Base-by-base conservation (phyloP, 306 rosid genomes). In the Sicyos baderoa region DNA sequence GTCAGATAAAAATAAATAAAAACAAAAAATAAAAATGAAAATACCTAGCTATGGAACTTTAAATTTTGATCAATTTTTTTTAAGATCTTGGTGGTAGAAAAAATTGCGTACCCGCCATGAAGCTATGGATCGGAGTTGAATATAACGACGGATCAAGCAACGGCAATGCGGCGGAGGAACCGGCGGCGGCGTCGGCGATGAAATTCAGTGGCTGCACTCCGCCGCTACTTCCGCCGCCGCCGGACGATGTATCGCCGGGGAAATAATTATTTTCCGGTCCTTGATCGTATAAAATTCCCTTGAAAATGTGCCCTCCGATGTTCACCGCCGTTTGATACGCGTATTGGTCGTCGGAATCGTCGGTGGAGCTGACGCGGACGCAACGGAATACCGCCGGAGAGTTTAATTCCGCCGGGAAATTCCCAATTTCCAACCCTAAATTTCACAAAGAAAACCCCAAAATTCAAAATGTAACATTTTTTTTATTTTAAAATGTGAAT, bases 101-200 rank as follows among this genome's bases (percentile, higher is more conserved):
- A 95, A 90, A 94, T 82, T 94, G 99, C 96, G 99, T 94, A 86
- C 96, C 87, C 73, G 91, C 83, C 84, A 94, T 86, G 90, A 72
- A 94, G 29, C 95, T 61, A 82, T 79, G 88, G n/a, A 84, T 76
- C 6, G 91, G 87, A 74, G 91, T 78, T 15, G 86, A 79, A 72
- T 90, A 90, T 52, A 90, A 68, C 12, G 92, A 35, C 0, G 71
- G 91, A 83, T 90, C 96, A 3, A 85, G 73, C 3, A 82, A 64
- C 13, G 66, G 81, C 63, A 71, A 75, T 5, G 73, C 84, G 5
- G 70, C 71, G 7, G 62, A 74, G 11, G 72, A 76, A 9, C 72
- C 75, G 15, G 82, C 78, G 3, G 68, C 29, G 7, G 82, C 58
- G 2, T 79, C 83, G 3, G 68, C 74, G 32, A 87, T 83, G 72